Evolutionary conservation across 2,329 filamentous ascomycete genomes (phyloP), one percentile per base, ranked within the genome.

Genomic region (Neopestalotiopsis sp.): DNA sequence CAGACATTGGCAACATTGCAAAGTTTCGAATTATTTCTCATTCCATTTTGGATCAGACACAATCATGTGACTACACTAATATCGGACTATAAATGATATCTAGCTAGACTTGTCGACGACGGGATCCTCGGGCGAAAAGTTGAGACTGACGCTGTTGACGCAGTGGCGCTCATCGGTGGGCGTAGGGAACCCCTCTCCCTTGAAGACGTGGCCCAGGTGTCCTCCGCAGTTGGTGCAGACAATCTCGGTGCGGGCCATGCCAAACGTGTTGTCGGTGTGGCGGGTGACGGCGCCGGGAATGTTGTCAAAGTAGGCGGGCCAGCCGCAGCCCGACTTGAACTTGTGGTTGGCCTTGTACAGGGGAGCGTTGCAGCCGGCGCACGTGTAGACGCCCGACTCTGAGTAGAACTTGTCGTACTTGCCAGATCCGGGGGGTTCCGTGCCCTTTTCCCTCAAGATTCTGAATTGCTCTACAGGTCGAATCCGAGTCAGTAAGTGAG

Each of bases 221-320:
- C 96, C 96, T 30, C 96, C 97, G 78, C 96, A 99, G 80, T 97
- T 97, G 72, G 90, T 89, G 82, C 96, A 99, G 9, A 97, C 91
- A 76, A 99, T 99, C 85, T 99, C 96, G 14, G 90, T 98, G 73
- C 96, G 86, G 77, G 86, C 79, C 93, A 97, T 97, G 61, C 95
- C 95, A 65, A 94, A 87, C 0, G 90, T 85, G 62, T 82, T 84
- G 80, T 99, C 96, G 72, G 90, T 89, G 76, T 95, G 92, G 71
- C 95, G 87, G 45, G 89, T 93, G 13, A 99, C 94, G 0, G 95
- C 95, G 2, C 94, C 95, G 0, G 96, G 95, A 65, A 99, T 89
- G 73, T 92, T 95, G 81, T 99, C 96, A 79, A 95, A 99, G 83
- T 98, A 99, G 13, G 96, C 96, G 0, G 96, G 96, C 96, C 96